Conservation (phyloP, 2,329 filamentous ascomycete species). For the Cladosporium cucumerinum region DNA sequence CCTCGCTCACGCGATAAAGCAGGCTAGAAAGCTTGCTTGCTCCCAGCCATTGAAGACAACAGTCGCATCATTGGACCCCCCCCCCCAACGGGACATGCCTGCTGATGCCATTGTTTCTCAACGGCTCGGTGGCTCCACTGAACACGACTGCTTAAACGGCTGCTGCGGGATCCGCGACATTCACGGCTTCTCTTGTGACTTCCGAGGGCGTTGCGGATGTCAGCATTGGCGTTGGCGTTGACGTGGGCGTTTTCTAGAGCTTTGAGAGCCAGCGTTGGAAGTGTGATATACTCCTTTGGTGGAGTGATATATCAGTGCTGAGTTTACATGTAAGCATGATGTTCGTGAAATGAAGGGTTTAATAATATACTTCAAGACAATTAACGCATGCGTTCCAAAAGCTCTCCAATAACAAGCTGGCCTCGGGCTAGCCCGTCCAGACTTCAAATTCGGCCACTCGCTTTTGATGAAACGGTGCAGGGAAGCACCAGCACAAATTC, state of each 20-base stretch:
- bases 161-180: constrained; percentile 12
- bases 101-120: background rate
- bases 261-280: background rate
- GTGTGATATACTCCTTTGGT: background rate
- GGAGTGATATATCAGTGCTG: background rate
- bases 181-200: background rate
- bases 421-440: background rate
- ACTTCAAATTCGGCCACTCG: background rate
- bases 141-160: background rate
- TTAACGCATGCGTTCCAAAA: background rate
- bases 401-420: background rate
- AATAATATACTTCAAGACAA: background rate
- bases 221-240: background rate
- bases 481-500: constrained; percentile 4
- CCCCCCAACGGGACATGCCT: background rate
- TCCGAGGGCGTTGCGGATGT: background rate
- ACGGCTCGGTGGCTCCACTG: background rate
- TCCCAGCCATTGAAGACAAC: background rate
- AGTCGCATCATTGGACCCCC: background rate
- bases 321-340: background rate
- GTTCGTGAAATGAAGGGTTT: background rate
- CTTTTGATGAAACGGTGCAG: background rate
- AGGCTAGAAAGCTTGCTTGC: background rate
- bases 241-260: background rate
- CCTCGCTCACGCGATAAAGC: background rate